Evolutionary conservation across 2,329 filamentous ascomycete species (phyloP).

Genomic region (Ascochyta clinopodiicola): DNA sequence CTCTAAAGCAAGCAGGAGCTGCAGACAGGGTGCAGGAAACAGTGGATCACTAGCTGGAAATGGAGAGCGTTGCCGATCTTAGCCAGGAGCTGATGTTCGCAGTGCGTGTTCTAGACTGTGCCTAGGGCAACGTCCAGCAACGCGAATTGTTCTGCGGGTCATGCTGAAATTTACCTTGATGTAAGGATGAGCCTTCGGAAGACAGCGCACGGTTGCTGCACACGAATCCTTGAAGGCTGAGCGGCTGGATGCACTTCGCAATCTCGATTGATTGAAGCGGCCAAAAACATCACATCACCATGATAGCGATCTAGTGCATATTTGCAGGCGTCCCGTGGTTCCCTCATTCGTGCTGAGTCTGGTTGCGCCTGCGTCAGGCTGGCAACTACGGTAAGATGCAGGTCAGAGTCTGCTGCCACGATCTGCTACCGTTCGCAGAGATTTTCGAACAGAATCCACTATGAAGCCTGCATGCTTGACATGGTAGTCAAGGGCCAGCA

Average conservation of each 20-base stretch:
- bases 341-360: constrained; percentile 16
- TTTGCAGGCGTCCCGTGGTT: constrained; percentile 15
- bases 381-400: constrained; percentile 21
- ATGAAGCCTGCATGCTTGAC: constrained; percentile 16
- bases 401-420: constrained; percentile 26
- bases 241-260: constrained; percentile 34
- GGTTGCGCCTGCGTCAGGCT: constrained; percentile 14
- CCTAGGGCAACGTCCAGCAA: constrained; percentile 31
- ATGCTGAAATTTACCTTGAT: constrained; percentile 32
- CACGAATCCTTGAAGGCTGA: constrained; percentile 20
- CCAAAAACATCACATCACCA: constrained; percentile 18
- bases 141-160: constrained; percentile 35
- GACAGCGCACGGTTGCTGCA: constrained; percentile 12
- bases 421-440: constrained; percentile 26
- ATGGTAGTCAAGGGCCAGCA: constrained; percentile 23
- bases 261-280: constrained; percentile 35
- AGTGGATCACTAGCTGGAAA: constrained; percentile 8
- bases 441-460: constrained; percentile 22
- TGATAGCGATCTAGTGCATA: neutral
- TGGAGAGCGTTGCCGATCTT: constrained; percentile 24
- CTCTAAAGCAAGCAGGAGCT: constrained; percentile 1
- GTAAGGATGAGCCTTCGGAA: constrained; percentile 24
- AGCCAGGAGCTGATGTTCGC: constrained; percentile 19
- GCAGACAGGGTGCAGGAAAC: neutral
- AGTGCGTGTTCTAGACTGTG: constrained; percentile 44